Evolutionary conservation across 192 early-diverging fungal genomes (phyloP).

Genomic region (Umbelopsis isabellina): DNA sequence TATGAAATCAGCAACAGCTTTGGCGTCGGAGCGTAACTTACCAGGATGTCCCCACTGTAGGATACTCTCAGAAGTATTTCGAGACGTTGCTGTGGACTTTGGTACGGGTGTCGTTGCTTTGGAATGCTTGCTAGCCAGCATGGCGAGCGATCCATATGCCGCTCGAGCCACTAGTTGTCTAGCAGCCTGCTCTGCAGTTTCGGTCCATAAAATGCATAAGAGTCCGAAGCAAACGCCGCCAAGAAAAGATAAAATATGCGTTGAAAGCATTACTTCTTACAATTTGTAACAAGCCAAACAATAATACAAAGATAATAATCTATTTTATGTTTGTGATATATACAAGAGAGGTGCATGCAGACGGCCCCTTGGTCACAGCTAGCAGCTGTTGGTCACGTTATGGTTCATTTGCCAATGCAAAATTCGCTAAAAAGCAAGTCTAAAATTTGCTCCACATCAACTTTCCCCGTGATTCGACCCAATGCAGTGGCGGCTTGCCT

Average conservation of each 20-base stretch:
- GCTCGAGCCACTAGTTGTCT: not conserved
- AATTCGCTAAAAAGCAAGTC: slow-evolving; percentile 77
- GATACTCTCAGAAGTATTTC: slow-evolving; percentile 19
- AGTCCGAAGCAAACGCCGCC: slow-evolving; percentile 26
- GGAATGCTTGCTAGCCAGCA: too few relatives aligned
- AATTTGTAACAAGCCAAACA: too few relatives aligned
- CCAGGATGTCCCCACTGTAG: slow-evolving; percentile 38
- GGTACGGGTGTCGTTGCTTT: not conserved
- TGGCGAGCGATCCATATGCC: not conserved
- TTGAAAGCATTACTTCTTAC: not conserved
- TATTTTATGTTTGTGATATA: not conserved
- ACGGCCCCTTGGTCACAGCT: not conserved
- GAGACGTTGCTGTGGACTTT: not conserved
- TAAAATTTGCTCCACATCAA: slow-evolving; percentile 75
- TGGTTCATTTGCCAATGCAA: slow-evolving; percentile 74
- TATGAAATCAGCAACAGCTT: not conserved
- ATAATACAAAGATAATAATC: not conserved
- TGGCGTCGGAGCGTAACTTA: not conserved
- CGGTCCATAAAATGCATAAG: not conserved
- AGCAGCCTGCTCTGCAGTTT: not conserved
- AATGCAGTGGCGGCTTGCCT: slow-evolving; percentile 62
- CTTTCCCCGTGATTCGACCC: slow-evolving; percentile 72
- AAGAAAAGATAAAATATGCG: slow-evolving; percentile 15
- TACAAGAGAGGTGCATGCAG: not conserved
- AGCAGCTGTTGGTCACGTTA: not conserved